Percentiles rank a stretch among this genome's conserved stretches.
phyloP scores from a whole-genome alignment of 768 basidiomycete species.

The Pholiota conissans region DNA sequence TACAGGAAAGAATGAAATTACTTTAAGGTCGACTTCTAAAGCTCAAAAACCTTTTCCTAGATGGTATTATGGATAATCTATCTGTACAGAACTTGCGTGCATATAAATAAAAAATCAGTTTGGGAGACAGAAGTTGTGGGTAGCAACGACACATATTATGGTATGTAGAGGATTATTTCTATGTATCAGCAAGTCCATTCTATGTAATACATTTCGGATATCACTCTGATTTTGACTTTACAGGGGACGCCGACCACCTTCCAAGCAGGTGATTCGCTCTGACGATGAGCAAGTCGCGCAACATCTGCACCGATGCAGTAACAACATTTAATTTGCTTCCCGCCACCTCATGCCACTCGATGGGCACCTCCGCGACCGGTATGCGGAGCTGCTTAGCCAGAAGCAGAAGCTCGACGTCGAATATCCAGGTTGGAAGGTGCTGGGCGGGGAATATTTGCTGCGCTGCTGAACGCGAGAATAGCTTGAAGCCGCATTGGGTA shows the following conservation, averaged over 20 bases:
- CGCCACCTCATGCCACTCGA: constrained; percentile 91
- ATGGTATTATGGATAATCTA: too few relatives aligned
- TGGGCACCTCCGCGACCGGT: constrained; percentile 82
- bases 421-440: constrained; percentile 92
- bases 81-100: too few relatives aligned
- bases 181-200: not conserved
- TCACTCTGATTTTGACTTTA: constrained; percentile 27
- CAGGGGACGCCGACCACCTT: constrained; percentile 56
- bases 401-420: constrained; percentile 91
- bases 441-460: constrained; percentile 82
- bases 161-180: not conserved
- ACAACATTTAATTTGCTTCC: constrained; percentile 91
- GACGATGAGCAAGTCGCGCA: constrained; percentile 81
- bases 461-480: constrained; percentile 84
- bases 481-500: constrained; percentile 97
- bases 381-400: constrained; percentile 78
- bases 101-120: too few relatives aligned
- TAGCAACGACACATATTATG: too few relatives aligned
- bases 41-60: too few relatives aligned
- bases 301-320: constrained; percentile 85
- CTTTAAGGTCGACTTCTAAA: too few relatives aligned
- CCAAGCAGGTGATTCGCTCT: constrained; percentile 80
- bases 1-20: too few relatives aligned
- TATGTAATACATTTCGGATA: not conserved
- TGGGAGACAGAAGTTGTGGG: too few relatives aligned